Conservation (phyloP, 2,329 filamentous ascomycete genomes). For the Parasarocladium wereldwijsianum region DNA sequence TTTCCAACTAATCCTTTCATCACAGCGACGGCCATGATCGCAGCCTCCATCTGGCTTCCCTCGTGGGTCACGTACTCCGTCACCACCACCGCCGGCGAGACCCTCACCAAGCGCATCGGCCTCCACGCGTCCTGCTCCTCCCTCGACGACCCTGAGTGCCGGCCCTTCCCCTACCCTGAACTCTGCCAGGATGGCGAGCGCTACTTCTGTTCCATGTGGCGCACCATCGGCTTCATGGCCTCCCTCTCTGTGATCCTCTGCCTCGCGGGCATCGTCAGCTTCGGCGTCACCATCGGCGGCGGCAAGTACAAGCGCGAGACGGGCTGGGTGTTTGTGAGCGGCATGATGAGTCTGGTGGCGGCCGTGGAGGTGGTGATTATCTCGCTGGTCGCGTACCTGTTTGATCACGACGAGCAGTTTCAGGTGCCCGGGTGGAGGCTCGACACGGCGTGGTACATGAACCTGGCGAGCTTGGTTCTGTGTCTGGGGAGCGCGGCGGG, state of each 20-base stretch:
- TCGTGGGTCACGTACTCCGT: constrained; percentile 56
- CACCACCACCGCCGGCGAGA: constrained; percentile 29
- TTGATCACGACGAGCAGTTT: constrained; percentile 72
- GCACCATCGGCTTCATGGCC: constrained; percentile 75
- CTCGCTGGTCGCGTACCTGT: constrained; percentile 71
- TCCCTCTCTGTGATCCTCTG: constrained; percentile 72
- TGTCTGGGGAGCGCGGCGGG: constrained; percentile 38
- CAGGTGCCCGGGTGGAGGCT: constrained; percentile 66
- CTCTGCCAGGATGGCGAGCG: constrained; percentile 30
- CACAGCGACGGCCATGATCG: constrained; percentile 54
- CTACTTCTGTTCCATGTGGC: constrained; percentile 87
- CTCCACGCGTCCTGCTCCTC: constrained; percentile 71
- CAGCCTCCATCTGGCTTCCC: constrained; percentile 53
- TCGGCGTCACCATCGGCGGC: constrained; percentile 60
- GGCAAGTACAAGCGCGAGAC: constrained; percentile 66
- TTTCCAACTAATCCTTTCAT: constrained; percentile 11
- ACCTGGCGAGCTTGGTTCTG: constrained; percentile 38
- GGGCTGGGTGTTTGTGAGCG: constrained; percentile 65
- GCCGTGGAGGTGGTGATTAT: constrained; percentile 63
- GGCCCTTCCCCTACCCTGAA: constrained; percentile 18
- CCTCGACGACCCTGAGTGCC: constrained; percentile 45
- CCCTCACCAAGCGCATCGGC: constrained; percentile 49
- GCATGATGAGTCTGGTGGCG: constrained; percentile 50
- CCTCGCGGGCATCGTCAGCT: constrained; percentile 66
- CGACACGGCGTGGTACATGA: constrained; percentile 65